Conservation (phyloP, 2,329 filamentous ascomycete genomes). For the Phyllachora maydis region DNA sequence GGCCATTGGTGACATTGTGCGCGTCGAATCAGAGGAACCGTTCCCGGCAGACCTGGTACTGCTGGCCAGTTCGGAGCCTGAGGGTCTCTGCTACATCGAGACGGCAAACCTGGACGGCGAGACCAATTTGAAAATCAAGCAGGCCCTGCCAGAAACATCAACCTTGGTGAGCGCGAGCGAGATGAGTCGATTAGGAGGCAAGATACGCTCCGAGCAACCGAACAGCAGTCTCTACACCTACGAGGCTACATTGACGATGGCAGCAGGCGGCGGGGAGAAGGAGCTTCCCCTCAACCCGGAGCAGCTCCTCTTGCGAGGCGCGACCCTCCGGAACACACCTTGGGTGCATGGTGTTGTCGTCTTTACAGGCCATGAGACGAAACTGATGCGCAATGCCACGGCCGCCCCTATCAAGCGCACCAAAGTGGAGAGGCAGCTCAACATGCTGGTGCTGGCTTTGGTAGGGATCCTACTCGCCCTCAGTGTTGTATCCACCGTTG, state of each 20-base stretch:
- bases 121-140: constrained; percentile 97
- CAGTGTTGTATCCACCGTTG: constrained; percentile 77
- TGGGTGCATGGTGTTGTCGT: constrained; percentile 95
- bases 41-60: constrained; percentile 90
- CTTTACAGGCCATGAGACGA: constrained; percentile 95
- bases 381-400: constrained; percentile 96
- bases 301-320: constrained; percentile 79
- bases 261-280: constrained; percentile 78
- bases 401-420: constrained; percentile 95
- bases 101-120: constrained; percentile 95
- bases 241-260: constrained; percentile 85
- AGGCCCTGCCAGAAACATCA: constrained; percentile 82
- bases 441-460: constrained; percentile 79
- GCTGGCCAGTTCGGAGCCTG: constrained; percentile 85
- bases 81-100: constrained; percentile 96
- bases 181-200: constrained; percentile 66
- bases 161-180: constrained; percentile 73
- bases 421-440: constrained; percentile 84
- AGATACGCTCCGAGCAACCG: constrained; percentile 83
- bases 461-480: constrained; percentile 66
- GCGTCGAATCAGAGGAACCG: constrained; percentile 83
- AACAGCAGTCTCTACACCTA: constrained; percentile 98
- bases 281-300: constrained; percentile 79
- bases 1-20: constrained; percentile 75
- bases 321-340: constrained; percentile 84